phyloP scores from a whole-genome alignment of 2,329 filamentous ascomycete genomes.

The Sphaceloma murrayae region DNA sequence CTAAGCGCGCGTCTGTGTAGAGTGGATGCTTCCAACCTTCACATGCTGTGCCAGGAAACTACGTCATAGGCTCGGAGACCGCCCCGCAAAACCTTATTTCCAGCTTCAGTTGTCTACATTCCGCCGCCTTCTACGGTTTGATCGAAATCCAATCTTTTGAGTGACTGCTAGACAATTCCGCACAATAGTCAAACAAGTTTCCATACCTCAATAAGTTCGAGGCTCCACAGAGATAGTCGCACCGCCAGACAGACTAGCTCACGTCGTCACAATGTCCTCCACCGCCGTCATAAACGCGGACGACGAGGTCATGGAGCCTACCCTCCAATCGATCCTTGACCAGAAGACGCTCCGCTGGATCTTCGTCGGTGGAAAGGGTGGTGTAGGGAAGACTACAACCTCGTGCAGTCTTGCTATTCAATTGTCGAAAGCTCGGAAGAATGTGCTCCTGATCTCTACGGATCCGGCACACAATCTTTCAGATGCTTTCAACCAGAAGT shows the following conservation, averaged over 20 bases:
- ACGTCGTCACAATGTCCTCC: constrained; percentile 15
- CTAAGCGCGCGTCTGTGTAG: neutral
- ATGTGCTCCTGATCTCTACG: constrained; percentile 93
- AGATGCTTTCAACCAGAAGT: constrained; percentile 97
- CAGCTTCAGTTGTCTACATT: too few relatives aligned
- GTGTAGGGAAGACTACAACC: constrained; percentile 98
- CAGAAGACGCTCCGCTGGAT: constrained; percentile 96
- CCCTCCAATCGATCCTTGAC: constrained; percentile 87
- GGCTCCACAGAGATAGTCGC: too few relatives aligned
- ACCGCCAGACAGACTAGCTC: too few relatives aligned
- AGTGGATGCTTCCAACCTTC: constrained; percentile 10
- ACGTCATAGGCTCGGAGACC: too few relatives aligned
- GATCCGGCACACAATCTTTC: constrained; percentile 97
- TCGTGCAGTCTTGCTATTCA: constrained; percentile 98
- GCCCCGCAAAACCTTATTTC: constrained; percentile 8
- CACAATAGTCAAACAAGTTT: too few relatives aligned
- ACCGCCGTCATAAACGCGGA: constrained; percentile 34
- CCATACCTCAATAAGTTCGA: too few relatives aligned
- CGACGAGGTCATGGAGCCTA: constrained; percentile 78
- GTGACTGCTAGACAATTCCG: too few relatives aligned
- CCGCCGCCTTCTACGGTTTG: neutral
- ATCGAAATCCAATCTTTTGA: too few relatives aligned
- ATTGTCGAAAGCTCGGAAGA: constrained; percentile 87
- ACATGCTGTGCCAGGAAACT: constrained; percentile 5
- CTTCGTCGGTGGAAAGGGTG: constrained; percentile 96